Base-by-base conservation (phyloP, 202 grass and related monocot species). In the Carex arenaria region DNA sequence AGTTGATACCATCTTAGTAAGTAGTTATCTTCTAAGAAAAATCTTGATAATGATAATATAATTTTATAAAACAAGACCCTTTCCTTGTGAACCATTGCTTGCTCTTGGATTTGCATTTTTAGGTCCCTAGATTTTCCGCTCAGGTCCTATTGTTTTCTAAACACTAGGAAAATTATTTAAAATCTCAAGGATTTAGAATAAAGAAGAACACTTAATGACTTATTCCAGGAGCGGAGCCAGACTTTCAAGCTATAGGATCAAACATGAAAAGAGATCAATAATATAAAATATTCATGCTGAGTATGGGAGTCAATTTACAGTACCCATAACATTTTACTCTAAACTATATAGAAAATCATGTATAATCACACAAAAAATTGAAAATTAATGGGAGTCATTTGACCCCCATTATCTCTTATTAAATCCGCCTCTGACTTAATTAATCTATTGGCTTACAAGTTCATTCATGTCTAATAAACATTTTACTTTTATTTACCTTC, bases 1-100 rank as follows among this genome's bases (percentile, higher is more conserved):
- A 86, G 84, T 90, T 14, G 85, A 93, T 81, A 64, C 84, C 36
- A 95, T 98, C 78, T 65, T 98, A 82, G 95, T 98, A 89, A 81
- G 80, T 56, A 19, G 32, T 55, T 85, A 61, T 10, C 45, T 49
- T 49, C 45, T 49, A 10, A 49, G 10, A 49, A 49, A 49, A 49
- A 49, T 11, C 1, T 49, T 31, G 3, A 12, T 34, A 57, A 77
- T 34, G 14, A 77, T 55, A 36, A 23, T 57, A 57, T 77, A 5
- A 57, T 34, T 55, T 32, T 40, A 2, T 32, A 57, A 77, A 34
- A 56, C 3, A 14, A 28, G 23, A 5, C 23, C 6, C 56, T 43
- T n/a, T 53, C 49, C 64, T 42, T 18, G 4, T 10, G 34, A 71
- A 5, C 40, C 14, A 1, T 34, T 56, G 26, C 13, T 31, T 30